These are phyloP conservation scores for Penicillium pulvis DNA, from an alignment of 495 filamentous ascomycete species.

Conservation along the genomic window DNA sequence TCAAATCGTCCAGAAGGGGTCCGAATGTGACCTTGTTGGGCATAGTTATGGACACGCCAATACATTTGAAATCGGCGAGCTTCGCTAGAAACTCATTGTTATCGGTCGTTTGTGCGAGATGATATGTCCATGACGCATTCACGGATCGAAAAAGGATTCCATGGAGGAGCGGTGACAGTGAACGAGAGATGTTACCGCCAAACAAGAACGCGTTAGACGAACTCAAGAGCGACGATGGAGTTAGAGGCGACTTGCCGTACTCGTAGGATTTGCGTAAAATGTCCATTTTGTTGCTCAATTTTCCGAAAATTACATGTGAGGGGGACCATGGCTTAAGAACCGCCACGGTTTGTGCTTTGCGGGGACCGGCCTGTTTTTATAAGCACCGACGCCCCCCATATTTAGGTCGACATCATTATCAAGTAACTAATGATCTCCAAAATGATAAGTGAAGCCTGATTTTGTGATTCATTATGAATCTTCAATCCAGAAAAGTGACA, in stretches of 20 bases:
- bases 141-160: slow-evolving; percentile 53
- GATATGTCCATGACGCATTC: slow-evolving; percentile 51
- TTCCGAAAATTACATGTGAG: neutral
- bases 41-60: slow-evolving; percentile 65
- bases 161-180: slow-evolving; percentile 61
- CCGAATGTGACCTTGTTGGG: slow-evolving; percentile 64
- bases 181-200: slow-evolving; percentile 51
- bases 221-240: neutral
- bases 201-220: slow-evolving; percentile 21
- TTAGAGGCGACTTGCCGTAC: slow-evolving; percentile 13
- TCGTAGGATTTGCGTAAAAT: slow-evolving; percentile 9
- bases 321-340: neutral
- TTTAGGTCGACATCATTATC: neutral
- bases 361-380: slow-evolving; percentile 3
- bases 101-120: slow-evolving; percentile 49
- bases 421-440: too few relatives aligned
- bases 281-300: slow-evolving; percentile 11
- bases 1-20: slow-evolving; percentile 58
- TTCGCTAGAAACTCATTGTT: slow-evolving; percentile 4
- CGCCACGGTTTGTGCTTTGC: neutral
- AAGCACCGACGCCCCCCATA: neutral
- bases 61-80: slow-evolving; percentile 7
- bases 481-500: too few relatives aligned
- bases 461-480: too few relatives aligned
- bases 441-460: too few relatives aligned